phyloP scores from a whole-genome alignment of 2,329 filamentous ascomycete species.

The Colletotrichum spaethianum region DNA sequence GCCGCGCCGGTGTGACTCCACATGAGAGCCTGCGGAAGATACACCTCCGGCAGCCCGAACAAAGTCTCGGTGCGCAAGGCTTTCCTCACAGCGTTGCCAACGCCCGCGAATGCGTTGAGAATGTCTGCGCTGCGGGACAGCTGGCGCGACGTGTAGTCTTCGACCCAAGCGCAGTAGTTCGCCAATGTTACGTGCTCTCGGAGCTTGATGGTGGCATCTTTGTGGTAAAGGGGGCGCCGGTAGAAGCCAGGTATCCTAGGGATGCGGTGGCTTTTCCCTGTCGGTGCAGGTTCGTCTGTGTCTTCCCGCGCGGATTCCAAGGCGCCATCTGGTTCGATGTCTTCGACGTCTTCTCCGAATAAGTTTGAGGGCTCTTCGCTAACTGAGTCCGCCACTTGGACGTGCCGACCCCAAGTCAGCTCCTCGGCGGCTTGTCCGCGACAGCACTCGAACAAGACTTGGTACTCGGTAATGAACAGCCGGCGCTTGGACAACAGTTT shows the following conservation, averaged over 20 bases:
- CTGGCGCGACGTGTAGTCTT: conserved; percentile 54
- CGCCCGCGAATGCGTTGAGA: conserved; percentile 36
- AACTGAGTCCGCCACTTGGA: not conserved
- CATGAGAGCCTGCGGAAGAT: conserved; percentile 23
- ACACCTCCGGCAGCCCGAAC: conserved; percentile 17
- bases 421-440: conserved; percentile 26
- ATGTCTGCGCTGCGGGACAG: conserved; percentile 32
- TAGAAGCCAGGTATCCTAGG: conserved; percentile 11
- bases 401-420: conserved; percentile 8
- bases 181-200: conserved; percentile 44
- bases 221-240: conserved; percentile 6
- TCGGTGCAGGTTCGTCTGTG: not conserved
- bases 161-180: conserved; percentile 57
- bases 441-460: conserved; percentile 39
- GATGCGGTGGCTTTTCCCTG: not conserved
- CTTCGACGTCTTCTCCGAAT: not conserved
- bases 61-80: not conserved
- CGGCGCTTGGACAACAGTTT: conserved; percentile 32
- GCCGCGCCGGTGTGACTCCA: conserved; percentile 23
- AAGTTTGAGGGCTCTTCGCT: not conserved
- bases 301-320: not conserved
- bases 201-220: conserved; percentile 4
- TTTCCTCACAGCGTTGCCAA: conserved; percentile 20
- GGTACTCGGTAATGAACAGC: conserved; percentile 37
- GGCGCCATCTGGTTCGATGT: not conserved